These are phyloP conservation scores for Magnaporthiopsis incrustans DNA, from an alignment of 2,329 filamentous ascomycete genomes.

Conservation along the genomic window DNA sequence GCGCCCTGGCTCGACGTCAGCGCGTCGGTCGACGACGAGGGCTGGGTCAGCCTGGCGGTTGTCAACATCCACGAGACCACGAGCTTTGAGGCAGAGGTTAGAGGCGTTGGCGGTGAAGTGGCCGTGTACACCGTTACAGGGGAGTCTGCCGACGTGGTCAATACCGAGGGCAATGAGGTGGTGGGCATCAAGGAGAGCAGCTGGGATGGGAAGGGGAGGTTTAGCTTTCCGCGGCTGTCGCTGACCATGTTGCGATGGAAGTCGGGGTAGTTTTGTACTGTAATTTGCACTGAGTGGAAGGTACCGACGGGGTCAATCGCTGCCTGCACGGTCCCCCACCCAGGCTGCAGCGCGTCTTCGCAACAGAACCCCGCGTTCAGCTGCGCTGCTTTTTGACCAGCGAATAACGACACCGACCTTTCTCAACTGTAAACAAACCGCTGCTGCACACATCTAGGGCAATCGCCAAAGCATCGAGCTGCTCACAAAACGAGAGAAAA, in stretches of 20 bases:
- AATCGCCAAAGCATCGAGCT: not conserved
- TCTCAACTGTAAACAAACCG: not conserved
- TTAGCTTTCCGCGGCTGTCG: slow-evolving; percentile 61
- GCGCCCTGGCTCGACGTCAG: slow-evolving; percentile 65
- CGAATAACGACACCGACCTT: not conserved
- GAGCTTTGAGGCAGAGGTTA: slow-evolving; percentile 51
- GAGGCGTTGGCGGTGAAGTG: slow-evolving; percentile 45
- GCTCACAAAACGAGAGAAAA: not conserved
- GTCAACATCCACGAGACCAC: slow-evolving; percentile 61
- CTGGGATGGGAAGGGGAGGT: slow-evolving; percentile 57
- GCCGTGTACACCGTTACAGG: slow-evolving; percentile 57
- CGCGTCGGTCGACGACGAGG: slow-evolving; percentile 48
- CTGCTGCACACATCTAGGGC: no score
- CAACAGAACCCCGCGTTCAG: not conserved
- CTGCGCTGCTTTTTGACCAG: not conserved
- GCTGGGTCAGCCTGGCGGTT: slow-evolving; percentile 58
- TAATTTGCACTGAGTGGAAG: no score
- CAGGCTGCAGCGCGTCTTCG: not conserved
- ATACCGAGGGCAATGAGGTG: slow-evolving; percentile 55
- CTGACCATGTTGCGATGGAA: slow-evolving; percentile 56
- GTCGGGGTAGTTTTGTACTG: slow-evolving; percentile 4
- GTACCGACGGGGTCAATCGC: no score
- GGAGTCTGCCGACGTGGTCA: slow-evolving; percentile 46
- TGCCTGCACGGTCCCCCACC: not conserved
- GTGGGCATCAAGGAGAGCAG: slow-evolving; percentile 36